These are phyloP conservation scores for Entelexis paramagnoliae DNA, from an alignment of 1,139 yeast species.

Conservation along the genomic window DNA sequence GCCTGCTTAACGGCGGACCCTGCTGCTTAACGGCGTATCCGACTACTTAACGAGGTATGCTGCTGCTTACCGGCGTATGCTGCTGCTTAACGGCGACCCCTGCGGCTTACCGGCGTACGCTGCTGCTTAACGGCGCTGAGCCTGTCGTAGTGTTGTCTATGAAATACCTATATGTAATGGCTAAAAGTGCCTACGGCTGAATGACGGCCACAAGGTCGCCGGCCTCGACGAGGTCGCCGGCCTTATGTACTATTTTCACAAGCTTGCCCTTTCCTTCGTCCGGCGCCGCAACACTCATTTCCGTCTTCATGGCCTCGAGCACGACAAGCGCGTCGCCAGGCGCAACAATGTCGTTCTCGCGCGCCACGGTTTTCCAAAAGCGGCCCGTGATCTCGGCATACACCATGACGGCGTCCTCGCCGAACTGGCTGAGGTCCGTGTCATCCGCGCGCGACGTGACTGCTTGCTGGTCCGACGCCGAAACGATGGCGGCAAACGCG, in stretches of 20 bases:
- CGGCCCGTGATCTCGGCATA: slow-evolving; percentile 93
- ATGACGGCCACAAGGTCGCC: slow-evolving; percentile 87
- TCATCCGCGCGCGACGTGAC: slow-evolving; percentile 19
- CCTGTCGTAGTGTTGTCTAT: too few species aligned
- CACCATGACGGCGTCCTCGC: slow-evolving; percentile 69
- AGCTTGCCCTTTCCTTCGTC: slow-evolving; percentile 53
- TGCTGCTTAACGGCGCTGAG: too few species aligned
- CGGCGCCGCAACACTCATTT: slow-evolving; percentile 76
- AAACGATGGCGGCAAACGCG: slow-evolving; percentile 74
- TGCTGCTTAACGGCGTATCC: too few species aligned
- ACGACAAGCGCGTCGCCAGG: slow-evolving; percentile 74
- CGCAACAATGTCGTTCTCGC: slow-evolving; percentile 65
- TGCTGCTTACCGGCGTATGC: too few species aligned
- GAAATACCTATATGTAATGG: too few species aligned
- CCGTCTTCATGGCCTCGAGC: slow-evolving; percentile 97
- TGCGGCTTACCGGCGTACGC: too few species aligned
- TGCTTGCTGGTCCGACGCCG: slow-evolving; percentile 70
- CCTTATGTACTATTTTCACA: slow-evolving; percentile 60
- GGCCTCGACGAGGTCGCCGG: slow-evolving; percentile 93
- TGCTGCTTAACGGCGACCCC: too few species aligned
- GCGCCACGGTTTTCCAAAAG: slow-evolving; percentile 86
- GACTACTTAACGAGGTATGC: too few species aligned
- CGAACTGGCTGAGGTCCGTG: slow-evolving; percentile 33
- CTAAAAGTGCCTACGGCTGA: too few species aligned
- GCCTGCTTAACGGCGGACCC: too few species aligned